Conservation (phyloP, 1,284 basidiomycete genomes). For the Filobasidium uniguttulatum region DNA sequence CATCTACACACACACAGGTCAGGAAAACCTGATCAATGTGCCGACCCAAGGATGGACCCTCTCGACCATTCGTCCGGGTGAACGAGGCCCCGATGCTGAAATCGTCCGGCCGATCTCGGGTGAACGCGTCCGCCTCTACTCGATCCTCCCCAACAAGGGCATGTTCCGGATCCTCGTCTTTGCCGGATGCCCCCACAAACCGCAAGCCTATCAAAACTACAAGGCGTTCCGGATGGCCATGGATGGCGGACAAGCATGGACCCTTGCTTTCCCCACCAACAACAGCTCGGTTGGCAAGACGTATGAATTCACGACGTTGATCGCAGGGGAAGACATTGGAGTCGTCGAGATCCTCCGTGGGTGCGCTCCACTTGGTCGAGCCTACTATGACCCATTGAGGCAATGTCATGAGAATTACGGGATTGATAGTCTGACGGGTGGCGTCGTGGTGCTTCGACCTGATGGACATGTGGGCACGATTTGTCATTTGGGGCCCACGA, state of each 20-base stretch:
- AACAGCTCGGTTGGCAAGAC: constrained; percentile 11
- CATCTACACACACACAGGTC: not conserved
- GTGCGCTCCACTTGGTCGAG: constrained; percentile 2
- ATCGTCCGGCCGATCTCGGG: constrained; percentile 14
- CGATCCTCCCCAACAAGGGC: constrained; percentile 19
- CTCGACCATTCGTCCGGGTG: constrained; percentile 17
- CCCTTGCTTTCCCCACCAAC: constrained; percentile 12
- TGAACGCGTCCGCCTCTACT: constrained; percentile 16
- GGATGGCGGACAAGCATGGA: constrained; percentile 14
- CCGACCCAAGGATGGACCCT: constrained; percentile 5
- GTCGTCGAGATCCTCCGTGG: constrained; percentile 16
- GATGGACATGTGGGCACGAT: constrained; percentile 23
- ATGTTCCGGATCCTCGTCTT: constrained; percentile 24
- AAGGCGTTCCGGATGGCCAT: constrained; percentile 14
- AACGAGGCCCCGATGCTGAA: constrained; percentile 19
- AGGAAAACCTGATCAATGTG: constrained; percentile 14
- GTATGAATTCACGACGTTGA: constrained; percentile 20
- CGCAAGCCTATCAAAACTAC: constrained; percentile 9
- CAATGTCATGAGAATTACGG: constrained; percentile 22
- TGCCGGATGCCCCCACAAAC: constrained; percentile 18
- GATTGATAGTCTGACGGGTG: constrained; percentile 19
- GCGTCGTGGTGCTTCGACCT: constrained; percentile 23
- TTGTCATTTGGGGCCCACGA: constrained; percentile 16
- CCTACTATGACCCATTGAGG: constrained; percentile 16
- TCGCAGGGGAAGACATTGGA: constrained; percentile 14